Evolutionary conservation across 2,329 filamentous ascomycete genomes (phyloP).

Genomic region (Aureobasidium sp.): DNA sequence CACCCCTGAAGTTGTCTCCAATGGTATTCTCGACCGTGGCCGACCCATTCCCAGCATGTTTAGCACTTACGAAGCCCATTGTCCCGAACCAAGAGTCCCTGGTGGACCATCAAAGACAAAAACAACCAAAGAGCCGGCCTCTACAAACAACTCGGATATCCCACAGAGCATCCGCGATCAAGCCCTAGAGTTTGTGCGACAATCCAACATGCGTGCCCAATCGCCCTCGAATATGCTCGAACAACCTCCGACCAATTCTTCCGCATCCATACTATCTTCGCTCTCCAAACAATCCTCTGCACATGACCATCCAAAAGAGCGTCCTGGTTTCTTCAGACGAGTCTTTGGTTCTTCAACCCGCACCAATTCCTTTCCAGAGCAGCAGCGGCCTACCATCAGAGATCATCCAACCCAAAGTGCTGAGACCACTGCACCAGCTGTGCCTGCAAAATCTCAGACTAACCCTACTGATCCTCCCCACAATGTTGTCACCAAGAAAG

Average conservation of each 20-base stretch:
- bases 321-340: conserved; percentile 83
- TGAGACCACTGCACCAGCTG: not conserved
- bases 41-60: conserved; percentile 39
- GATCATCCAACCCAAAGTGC: conserved; percentile 7
- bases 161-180: conserved; percentile 38
- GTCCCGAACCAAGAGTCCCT: conserved; percentile 78
- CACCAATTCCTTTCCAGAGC: conserved; percentile 34
- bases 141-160: conserved; percentile 25
- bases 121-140: conserved; percentile 33
- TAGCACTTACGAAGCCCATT: conserved; percentile 28
- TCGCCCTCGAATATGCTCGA: not conserved
- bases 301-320: conserved; percentile 38
- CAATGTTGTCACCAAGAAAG: conserved; percentile 68
- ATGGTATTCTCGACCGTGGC: conserved; percentile 38
- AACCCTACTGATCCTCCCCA: conserved; percentile 13
- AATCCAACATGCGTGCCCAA: conserved; percentile 32
- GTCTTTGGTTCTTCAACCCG: conserved; percentile 72
- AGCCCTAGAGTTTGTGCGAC: conserved; percentile 44
- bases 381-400: conserved; percentile 20
- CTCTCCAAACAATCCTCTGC: conserved; percentile 10
- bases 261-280: conserved; percentile 36
- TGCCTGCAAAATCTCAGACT: not conserved
- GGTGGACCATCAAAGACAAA: conserved; percentile 58
- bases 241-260: not conserved
- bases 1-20: conserved; percentile 24